Conservation (phyloP, 208 protist species). For the Acanthamoeba polyphaga region DNA sequence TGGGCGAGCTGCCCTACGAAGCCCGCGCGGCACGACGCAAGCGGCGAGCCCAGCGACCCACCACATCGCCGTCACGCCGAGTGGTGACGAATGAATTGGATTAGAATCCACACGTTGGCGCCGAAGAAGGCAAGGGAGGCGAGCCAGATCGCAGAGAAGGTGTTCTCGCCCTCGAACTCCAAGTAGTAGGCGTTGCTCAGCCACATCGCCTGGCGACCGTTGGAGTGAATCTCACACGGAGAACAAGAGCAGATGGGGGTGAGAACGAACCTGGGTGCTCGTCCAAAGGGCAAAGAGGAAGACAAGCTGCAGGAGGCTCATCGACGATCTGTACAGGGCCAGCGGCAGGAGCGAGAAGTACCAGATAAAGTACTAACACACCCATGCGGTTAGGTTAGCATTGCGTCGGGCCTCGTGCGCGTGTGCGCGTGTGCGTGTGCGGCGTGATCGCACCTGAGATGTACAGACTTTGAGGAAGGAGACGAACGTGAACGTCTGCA, state of each 20-base stretch:
- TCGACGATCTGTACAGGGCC: slow-evolving; percentile 74
- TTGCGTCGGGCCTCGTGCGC: too few species aligned
- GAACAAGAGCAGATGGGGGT: not conserved
- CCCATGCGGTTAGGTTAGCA: too few species aligned
- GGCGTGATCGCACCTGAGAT: slow-evolving; percentile 64
- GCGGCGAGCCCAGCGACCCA: too few species aligned
- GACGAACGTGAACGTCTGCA: slow-evolving; percentile 89
- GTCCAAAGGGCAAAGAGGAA: slow-evolving; percentile 77
- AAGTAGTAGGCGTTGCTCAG: slow-evolving; percentile 85
- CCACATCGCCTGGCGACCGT: slow-evolving; percentile 78
- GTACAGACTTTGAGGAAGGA: slow-evolving; percentile 91
- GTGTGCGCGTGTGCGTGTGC: not conserved
- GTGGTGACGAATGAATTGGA: slow-evolving; percentile 33
- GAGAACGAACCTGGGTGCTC: slow-evolving; percentile 61
- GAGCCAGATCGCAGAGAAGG: slow-evolving; percentile 81
- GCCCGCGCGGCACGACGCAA: too few species aligned
- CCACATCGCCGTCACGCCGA: too few species aligned
- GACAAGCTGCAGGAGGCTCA: slow-evolving; percentile 2
- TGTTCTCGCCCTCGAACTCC: slow-evolving; percentile 86
- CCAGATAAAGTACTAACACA: slow-evolving; percentile 90
- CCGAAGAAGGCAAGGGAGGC: slow-evolving; percentile 78
- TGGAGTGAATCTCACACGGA: too few species aligned
- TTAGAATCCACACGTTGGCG: slow-evolving; percentile 23
- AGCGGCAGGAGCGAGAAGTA: slow-evolving; percentile 88
- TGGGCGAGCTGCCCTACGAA: too few species aligned